A percentile compares a stretch with the other conserved stretches of the same genome.
These are phyloP conservation scores for Neurospora discreta DNA, from an alignment of 495 filamentous ascomycete genomes.

Conservation along the genomic window DNA sequence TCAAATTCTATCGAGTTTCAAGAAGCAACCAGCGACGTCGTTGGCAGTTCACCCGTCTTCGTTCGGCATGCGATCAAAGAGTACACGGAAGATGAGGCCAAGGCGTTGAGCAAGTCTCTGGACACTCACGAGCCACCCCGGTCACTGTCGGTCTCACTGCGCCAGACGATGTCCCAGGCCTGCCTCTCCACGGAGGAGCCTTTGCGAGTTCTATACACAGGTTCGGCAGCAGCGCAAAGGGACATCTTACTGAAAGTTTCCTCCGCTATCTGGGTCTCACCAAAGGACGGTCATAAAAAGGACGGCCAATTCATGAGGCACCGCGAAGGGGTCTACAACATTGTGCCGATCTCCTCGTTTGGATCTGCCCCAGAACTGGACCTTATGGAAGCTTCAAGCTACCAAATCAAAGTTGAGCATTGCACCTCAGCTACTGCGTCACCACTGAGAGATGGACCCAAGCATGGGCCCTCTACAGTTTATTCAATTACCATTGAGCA, in stretches of 20 bases:
- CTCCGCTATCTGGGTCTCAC: conserved; percentile 44
- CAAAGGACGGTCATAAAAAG: conserved; percentile 10
- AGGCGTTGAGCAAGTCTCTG: conserved; percentile 33
- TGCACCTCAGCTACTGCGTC: conserved; percentile 41
- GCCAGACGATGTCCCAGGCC: conserved; percentile 61
- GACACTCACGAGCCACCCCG: conserved; percentile 20
- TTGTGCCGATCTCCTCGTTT: conserved; percentile 63
- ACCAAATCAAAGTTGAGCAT: conserved; percentile 65
- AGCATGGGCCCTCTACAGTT: conserved; percentile 1
- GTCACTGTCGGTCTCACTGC: conserved; percentile 45
- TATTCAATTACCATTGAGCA: conserved; percentile 50
- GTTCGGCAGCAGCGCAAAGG: conserved; percentile 48
- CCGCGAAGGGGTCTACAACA: conserved; percentile 44
- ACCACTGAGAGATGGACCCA: background rate
- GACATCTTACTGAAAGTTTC: conserved; percentile 68
- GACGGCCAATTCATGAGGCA: conserved; percentile 12
- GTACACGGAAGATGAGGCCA: conserved; percentile 42
- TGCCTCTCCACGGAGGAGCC: conserved; percentile 53
- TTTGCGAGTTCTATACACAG: conserved; percentile 59
- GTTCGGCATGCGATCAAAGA: conserved; percentile 53
- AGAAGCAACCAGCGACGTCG: conserved; percentile 34
- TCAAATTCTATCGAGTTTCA: conserved; percentile 46
- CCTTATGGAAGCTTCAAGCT: conserved; percentile 54
- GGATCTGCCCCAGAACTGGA: conserved; percentile 61
- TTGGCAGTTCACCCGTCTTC: conserved; percentile 39